Percentiles rank a stretch among this genome's conserved stretches.
Evolutionary conservation across 164 flowering plant genomes (phyloP).

Genomic region (Brasenia schreberi): DNA sequence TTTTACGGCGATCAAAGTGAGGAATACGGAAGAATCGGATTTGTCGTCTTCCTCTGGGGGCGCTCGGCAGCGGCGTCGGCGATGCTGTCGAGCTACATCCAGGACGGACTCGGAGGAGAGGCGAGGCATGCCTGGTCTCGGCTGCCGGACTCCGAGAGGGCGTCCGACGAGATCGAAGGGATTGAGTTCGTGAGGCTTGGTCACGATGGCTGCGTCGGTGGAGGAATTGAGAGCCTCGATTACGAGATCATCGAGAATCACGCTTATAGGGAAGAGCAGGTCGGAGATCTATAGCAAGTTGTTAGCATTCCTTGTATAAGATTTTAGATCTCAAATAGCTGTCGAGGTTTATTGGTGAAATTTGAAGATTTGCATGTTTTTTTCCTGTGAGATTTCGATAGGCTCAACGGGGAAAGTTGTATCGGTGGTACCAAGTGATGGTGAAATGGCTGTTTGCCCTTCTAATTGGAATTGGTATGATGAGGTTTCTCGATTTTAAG

Average conservation of each 20-base stretch:
- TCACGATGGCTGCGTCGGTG: slow-evolving; percentile 18
- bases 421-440: slow-evolving; percentile 42
- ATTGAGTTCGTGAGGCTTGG: slow-evolving; percentile 17
- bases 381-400: slow-evolving; percentile 11
- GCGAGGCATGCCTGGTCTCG: slow-evolving; percentile 80
- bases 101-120: slow-evolving; percentile 60
- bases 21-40: too few relatives aligned
- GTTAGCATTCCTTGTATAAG: too few relatives aligned
- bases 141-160: slow-evolving; percentile 58
- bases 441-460: slow-evolving; percentile 83
- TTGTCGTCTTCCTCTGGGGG: background rate
- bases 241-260: slow-evolving; percentile 89
- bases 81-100: slow-evolving; percentile 54
- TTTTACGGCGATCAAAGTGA: too few relatives aligned
- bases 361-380: background rate
- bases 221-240: slow-evolving; percentile 61
- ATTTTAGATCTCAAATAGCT: background rate
- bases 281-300: slow-evolving; percentile 5
- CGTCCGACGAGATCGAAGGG: slow-evolving; percentile 22
- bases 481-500: too few relatives aligned
- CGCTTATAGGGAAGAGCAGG: slow-evolving; percentile 92
- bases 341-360: background rate
- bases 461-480: slow-evolving; percentile 82
- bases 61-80: background rate
- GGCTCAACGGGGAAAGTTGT: slow-evolving; percentile 72